Base-by-base conservation (phyloP, 164 flowering plant genomes). In the Umbilicus rupestris region DNA sequence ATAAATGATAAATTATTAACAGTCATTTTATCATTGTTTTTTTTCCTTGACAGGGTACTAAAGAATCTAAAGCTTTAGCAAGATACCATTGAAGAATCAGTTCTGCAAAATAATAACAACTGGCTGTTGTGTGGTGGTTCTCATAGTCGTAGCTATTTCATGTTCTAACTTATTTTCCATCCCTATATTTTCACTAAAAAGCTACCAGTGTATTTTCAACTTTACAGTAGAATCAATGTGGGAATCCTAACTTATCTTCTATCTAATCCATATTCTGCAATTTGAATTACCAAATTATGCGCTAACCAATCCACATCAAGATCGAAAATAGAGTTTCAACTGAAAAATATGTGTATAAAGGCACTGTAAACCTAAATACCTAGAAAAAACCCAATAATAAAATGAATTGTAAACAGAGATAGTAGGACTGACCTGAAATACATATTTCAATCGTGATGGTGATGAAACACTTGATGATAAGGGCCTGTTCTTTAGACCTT, bases 41-140 rank as follows among this genome's bases (percentile, higher is more conserved):
- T 47, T 5, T 22, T 22, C 7, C 12, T 50, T 12, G 57, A 55
- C 31, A 55, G 60, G 60, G 33, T 55, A 26, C 19, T 55, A 33
- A 55, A 55, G 60, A 55, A 55, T 55, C 60, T 55, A 26, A 55
- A 55, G 60, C 60, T 55, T 28, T 55, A 28, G 33, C 16, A 14
- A 55, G 29, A 55, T 55, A 16, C 30, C 30, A 2, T 55, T 28
- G 60, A 55, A 28, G 60, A 55, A 55, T 26, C 31, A 2, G 33
- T 55, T 55, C 33, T 28, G 33, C 60, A 3, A 55, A 55, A 55
- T 26, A 55, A 55, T 55, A 33, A 28, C 60, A 28, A 55, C 35
- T 55, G 29, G 35, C 33, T 55, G 57, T 28, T 20, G 60, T 55
- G 60, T 33, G 1, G 29, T 29, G 35, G 14, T 50, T 20, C 60